phyloP scores from a whole-genome alignment of 164 flowering plant genomes.

The Dillenia turbinata region DNA sequence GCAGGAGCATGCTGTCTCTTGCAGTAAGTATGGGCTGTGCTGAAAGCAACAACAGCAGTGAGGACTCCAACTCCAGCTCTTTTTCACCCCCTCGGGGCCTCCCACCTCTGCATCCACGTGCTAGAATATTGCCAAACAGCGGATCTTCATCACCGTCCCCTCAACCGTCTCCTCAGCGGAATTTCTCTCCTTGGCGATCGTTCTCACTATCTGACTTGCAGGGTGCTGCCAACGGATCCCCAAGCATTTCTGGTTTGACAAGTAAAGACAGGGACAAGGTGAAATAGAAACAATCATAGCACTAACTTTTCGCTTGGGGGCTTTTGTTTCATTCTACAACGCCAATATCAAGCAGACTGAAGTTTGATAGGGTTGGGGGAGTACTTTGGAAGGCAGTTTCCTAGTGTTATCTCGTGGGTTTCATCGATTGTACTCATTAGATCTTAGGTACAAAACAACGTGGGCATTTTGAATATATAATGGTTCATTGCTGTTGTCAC shows the following conservation, averaged over 20 bases:
- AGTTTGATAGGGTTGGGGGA: no score
- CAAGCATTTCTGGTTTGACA: conserved; percentile 8
- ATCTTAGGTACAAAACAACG: no score
- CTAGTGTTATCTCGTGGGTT: no score
- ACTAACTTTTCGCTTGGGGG: no score
- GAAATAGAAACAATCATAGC: no score
- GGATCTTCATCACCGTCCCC: conserved; percentile 11
- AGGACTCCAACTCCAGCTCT: conserved; percentile 22
- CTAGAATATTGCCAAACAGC: conserved; percentile 12
- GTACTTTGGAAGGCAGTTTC: no score
- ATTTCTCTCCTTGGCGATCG: conserved; percentile 32
- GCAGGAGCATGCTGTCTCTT: conserved; percentile 54
- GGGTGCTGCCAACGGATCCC: conserved; percentile 15
- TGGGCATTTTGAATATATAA: no score
- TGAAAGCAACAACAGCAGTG: conserved; percentile 31
- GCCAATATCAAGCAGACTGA: no score
- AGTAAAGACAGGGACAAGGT: no score
- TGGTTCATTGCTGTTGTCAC: no score
- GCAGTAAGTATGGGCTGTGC: conserved; percentile 57
- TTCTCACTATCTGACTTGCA: conserved; percentile 56
- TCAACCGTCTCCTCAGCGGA: conserved; percentile 10
- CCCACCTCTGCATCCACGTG: conserved; percentile 46
- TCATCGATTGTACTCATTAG: no score
- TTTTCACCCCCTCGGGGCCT: conserved; percentile 28
- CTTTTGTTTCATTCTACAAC: no score